Base-by-base conservation (phyloP, 192 early-diverging fungal species). In the Backusella sp. region DNA sequence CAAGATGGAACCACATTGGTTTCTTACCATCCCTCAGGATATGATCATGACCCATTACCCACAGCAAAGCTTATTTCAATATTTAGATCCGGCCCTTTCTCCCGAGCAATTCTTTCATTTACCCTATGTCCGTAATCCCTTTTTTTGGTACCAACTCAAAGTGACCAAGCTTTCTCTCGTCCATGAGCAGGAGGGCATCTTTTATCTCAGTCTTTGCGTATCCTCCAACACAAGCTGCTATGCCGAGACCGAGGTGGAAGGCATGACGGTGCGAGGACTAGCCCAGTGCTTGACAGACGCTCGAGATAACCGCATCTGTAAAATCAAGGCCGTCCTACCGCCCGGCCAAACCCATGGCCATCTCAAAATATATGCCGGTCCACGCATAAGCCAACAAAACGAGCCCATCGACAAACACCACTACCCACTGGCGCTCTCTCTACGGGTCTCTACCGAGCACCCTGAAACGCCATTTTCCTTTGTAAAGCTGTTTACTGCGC, bases 261-360 rank as follows among this genome's bases (percentile, higher is more conserved):
- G 15, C 9, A 56, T 19, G 15, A 73, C 49, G 6, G 46, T 46
- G 4, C 46, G 81, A 30, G 74, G 67, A n/a, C 53, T 82, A 7
- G 81, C 81, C 2, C 81, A 82, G 66, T 76, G 70, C 23, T 12
- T 70, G 49, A 66, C 28, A 6, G 70, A 80, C 41, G 74, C 69
- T 23, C 11, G 69, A 9, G 12, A 78, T 1, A 70, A 82, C 26
- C 70, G 82, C 3, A 79, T 84, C 19, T 85, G 75, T 68, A 86
- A 83, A 73, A 84, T 88, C 66, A 88, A 88, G 74, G 86, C 86
- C 1, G 84, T 88, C 0, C 72, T 88, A 3, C 84, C 86, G 1
- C 37, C 73, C 0, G 80, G 82, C 6, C 37, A 79, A 21, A 44
- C 73, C 0, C 75, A 81, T 35, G 86, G 86, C 6, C 78, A 82